Evolutionary conservation across 2,329 filamentous ascomycete species (phyloP).

Genomic region (Arthroderma sp.): DNA sequence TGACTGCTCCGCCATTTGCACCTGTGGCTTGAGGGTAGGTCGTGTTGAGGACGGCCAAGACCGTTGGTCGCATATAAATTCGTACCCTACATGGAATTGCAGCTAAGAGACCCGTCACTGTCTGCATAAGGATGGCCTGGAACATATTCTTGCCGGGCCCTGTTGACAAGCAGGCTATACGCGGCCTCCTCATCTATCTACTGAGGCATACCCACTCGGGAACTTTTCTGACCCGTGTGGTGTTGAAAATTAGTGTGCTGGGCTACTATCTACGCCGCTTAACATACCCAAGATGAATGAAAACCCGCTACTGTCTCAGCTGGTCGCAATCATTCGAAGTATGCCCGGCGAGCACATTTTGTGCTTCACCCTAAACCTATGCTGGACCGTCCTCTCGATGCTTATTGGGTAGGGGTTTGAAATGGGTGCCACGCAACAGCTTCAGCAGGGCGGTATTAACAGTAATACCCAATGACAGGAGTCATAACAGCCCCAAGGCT

Average conservation of each 20-base stretch:
- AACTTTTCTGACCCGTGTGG: constrained; percentile 54
- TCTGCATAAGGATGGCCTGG: constrained; percentile 38
- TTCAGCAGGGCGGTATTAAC: too few species aligned
- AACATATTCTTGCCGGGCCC: constrained; percentile 34
- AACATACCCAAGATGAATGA: constrained; percentile 53
- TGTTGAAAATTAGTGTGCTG: constrained; percentile 53
- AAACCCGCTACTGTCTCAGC: constrained; percentile 40
- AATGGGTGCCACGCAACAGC: too few species aligned
- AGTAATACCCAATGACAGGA: too few species aligned
- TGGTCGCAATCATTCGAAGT: constrained; percentile 35
- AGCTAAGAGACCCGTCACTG: constrained; percentile 34
- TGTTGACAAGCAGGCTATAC: neutral
- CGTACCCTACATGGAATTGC: constrained; percentile 37
- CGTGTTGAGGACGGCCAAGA: constrained; percentile 26
- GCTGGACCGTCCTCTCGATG: too few species aligned
- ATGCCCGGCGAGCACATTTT: constrained; percentile 19
- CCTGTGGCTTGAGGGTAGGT: constrained; percentile 39
- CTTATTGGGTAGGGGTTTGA: too few species aligned
- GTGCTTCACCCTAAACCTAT: constrained; percentile 4
- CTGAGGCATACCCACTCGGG: constrained; percentile 23
- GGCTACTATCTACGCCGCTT: constrained; percentile 55
- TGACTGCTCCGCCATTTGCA: constrained; percentile 39
- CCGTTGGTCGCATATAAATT: constrained; percentile 40
- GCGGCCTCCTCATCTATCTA: too few species aligned
- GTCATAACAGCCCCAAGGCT: too few species aligned